These are phyloP conservation scores for Diplosphaera chodatii DNA, from an alignment of 139 green algal genomes.

Conservation along the genomic window DNA sequence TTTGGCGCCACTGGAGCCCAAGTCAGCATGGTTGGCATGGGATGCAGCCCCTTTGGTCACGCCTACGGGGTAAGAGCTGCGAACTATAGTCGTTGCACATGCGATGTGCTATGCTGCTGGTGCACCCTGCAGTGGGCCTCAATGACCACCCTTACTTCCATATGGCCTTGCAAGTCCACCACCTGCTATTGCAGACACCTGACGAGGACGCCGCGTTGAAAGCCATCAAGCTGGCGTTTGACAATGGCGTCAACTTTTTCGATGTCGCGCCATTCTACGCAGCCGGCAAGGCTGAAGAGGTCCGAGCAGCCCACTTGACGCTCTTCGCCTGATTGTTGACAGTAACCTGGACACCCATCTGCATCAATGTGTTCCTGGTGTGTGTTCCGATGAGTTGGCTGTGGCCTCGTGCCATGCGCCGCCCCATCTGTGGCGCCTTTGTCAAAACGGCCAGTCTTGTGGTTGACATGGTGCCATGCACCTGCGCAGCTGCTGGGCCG, in stretches of 20 bases:
- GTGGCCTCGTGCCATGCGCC: neutral
- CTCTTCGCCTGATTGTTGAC: too few relatives aligned
- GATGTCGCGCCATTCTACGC: slow-evolving; percentile 48
- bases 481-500: slow-evolving; percentile 16
- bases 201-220: slow-evolving; percentile 26
- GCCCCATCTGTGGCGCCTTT: too few relatives aligned
- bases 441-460: too few relatives aligned
- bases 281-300: slow-evolving; percentile 22
- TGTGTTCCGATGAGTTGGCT: too few relatives aligned
- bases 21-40: slow-evolving; percentile 1
- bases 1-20: neutral
- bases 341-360: too few relatives aligned
- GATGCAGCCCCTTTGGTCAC: slow-evolving; percentile 6
- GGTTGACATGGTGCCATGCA: too few relatives aligned
- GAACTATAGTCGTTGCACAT: too few relatives aligned
- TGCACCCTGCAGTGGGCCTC: too few relatives aligned
- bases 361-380: too few relatives aligned
- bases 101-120: neutral
- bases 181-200: slow-evolving; percentile 24
- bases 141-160: neutral
- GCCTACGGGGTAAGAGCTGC: slow-evolving; percentile 12
- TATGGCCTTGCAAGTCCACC: too few relatives aligned
- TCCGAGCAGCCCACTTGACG: too few relatives aligned
- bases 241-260: slow-evolving; percentile 43
- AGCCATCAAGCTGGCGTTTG: slow-evolving; percentile 26